These are phyloP conservation scores for Suhomyces vadensis DNA, from an alignment of 805 yeast species.

Conservation along the genomic window DNA sequence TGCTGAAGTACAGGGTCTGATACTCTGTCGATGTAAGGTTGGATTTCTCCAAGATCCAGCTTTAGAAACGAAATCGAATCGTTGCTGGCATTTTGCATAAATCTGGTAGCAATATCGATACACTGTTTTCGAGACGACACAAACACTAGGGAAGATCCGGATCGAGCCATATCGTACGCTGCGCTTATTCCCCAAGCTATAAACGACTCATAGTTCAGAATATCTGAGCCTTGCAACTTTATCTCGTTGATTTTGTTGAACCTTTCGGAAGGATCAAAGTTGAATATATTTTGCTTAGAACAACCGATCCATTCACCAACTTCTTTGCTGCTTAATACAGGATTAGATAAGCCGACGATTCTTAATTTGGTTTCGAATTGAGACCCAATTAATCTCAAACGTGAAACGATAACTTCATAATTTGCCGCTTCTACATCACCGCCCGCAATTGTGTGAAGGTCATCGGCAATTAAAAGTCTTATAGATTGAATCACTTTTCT, in stretches of 20 bases:
- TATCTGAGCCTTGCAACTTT: constrained; percentile 48
- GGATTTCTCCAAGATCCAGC: constrained; percentile 40
- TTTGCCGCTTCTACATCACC: constrained; percentile 49
- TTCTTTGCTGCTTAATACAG: constrained; percentile 74
- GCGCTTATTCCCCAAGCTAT: constrained; percentile 53
- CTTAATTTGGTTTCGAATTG: constrained; percentile 61
- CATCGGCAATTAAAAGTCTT: constrained; percentile 71
- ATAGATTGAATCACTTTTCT: constrained; percentile 67
- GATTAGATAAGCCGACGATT: constrained; percentile 66
- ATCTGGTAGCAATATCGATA: constrained; percentile 50
- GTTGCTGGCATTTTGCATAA: constrained; percentile 37
- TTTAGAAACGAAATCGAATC: constrained; percentile 43
- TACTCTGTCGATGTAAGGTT: constrained; percentile 44
- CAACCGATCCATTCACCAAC: constrained; percentile 88
- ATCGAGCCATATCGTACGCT: constrained; percentile 35
- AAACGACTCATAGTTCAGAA: constrained; percentile 53
- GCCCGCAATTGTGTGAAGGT: constrained; percentile 64
- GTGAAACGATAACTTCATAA: constrained; percentile 69
- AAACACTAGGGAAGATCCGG: constrained; percentile 40
- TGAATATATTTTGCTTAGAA: constrained; percentile 57
- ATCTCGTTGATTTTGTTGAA: constrained; percentile 55
- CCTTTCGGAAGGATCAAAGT: constrained; percentile 67
- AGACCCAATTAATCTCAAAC: constrained; percentile 68
- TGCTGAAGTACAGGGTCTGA: constrained; percentile 47
- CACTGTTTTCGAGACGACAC: constrained; percentile 57